Conservation (phyloP, 2,329 filamentous ascomycete genomes). For the Cercospora zeae-maydis region DNA sequence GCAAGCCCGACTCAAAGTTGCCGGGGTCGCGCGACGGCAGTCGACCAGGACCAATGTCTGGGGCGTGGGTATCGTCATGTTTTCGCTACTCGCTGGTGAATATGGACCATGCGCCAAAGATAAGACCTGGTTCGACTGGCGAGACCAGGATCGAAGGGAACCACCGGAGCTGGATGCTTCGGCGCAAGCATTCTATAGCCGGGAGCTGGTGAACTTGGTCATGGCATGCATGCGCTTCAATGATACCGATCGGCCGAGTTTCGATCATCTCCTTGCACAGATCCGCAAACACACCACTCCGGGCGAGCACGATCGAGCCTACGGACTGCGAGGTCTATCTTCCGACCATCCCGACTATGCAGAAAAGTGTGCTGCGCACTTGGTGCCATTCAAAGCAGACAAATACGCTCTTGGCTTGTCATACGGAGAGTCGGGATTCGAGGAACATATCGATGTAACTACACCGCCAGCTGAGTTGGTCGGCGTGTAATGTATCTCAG, state of each 20-base stretch:
- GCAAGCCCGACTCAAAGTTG: neutral
- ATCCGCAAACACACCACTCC: neutral
- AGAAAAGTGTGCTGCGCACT: neutral
- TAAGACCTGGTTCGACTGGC: neutral
- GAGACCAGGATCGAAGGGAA: neutral
- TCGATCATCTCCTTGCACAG: conserved; percentile 5
- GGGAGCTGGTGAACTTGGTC: conserved; percentile 4
- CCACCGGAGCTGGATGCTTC: neutral
- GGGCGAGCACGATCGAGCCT: neutral
- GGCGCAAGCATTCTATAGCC: conserved; percentile 6
- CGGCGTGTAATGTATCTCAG: conserved; percentile 5
- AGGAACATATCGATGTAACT: neutral
- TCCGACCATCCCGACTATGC: neutral
- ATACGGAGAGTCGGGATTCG: neutral
- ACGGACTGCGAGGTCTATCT: neutral
- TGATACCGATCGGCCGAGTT: conserved; percentile 7
- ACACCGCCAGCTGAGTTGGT: neutral
- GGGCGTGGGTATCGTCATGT: conserved; percentile 18
- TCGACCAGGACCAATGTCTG: conserved; percentile 20
- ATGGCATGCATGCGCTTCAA: conserved; percentile 5
- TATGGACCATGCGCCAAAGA: neutral
- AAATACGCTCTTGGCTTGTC: neutral
- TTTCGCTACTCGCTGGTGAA: conserved; percentile 5
- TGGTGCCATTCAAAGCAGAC: neutral
- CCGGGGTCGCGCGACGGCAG: neutral